Base-by-base conservation (phyloP, 495 filamentous ascomycete genomes). In the Penicillium desertorum region DNA sequence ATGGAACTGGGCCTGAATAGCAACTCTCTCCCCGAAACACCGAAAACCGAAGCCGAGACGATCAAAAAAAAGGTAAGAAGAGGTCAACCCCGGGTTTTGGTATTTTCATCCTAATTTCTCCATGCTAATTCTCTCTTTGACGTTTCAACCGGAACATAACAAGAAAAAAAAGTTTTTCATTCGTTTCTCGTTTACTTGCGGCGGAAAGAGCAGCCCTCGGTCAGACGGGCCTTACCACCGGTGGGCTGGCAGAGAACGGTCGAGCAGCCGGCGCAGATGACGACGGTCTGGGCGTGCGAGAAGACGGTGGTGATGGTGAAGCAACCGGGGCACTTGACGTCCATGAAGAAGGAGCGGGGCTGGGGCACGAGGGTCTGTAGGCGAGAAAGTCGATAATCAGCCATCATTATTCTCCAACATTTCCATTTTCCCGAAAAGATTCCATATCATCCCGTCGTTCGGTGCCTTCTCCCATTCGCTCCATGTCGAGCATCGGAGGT, bases 271-370 rank as follows among this genome's bases (percentile, higher is more conserved):
- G 90, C 90, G 84, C 94, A 98, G 83, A 96, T 93, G 78, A 98
- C 94, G 75, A 98, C 94, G 72, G 94, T 98, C 83, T 98, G 94
- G 75, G 94, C 94, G 84, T 98, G 94, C 57, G 93, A 97, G 89
- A 96, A 98, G 77, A 98, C 94, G 76, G 93, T 97, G 72, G 94
- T 98, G 86, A 98, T 98, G 70, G 91, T 96, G 88, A 98, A 98
- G 88, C 94, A 98, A 71, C 94, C 94, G 72, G 93, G 94, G 87
- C 94, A 98, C 85, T 97, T 98, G 81, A 98, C 94, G 70, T 98
- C 94, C 94, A 98, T 98, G 86, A 98, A 98, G 87, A 98, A 98
- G 66, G 92, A 96, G 69, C 94, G 90, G 61, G 94, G 94, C 57
- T 85, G 87, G 67, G 94, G 94, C 71, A 98, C 94, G 70, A 98